phyloP scores from a whole-genome alignment of 1,284 basidiomycete genomes.

The Tilletia horrida region DNA sequence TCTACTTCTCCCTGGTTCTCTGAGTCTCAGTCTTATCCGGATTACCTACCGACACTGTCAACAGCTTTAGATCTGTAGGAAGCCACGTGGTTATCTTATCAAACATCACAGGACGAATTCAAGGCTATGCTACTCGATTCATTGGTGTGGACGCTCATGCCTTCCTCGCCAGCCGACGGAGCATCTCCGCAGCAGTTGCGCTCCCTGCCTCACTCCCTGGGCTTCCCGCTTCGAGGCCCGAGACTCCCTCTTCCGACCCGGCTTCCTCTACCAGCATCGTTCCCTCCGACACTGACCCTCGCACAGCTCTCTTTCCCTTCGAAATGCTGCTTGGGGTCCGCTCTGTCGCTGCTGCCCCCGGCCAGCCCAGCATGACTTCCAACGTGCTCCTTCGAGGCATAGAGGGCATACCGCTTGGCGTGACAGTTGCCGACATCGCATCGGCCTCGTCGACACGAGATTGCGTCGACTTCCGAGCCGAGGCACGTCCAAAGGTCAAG shows the following conservation, averaged over 20 bases:
- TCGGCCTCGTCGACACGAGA: slow-evolving; percentile 1
- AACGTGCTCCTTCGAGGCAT: slow-evolving; percentile 3
- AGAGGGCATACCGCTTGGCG: not conserved
- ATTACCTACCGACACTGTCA: too few species aligned
- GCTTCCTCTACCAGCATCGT: not conserved
- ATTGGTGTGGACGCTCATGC: not conserved
- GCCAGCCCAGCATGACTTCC: slow-evolving; percentile 11
- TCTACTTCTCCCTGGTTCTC: too few species aligned
- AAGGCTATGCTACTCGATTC: too few species aligned
- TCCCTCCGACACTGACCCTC: slow-evolving; percentile 11
- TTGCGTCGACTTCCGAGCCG: slow-evolving; percentile 7
- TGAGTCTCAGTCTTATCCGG: too few species aligned
- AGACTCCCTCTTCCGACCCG: not conserved
- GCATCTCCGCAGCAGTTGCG: slow-evolving; percentile 12
- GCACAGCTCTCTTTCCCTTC: slow-evolving; percentile 2
- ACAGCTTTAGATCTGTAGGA: too few species aligned
- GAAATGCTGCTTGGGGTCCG: not conserved
- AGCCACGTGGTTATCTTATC: too few species aligned
- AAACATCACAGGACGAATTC: too few species aligned
- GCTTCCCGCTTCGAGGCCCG: not conserved
- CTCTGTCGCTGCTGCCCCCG: not conserved
- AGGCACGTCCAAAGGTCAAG: slow-evolving; percentile 7
- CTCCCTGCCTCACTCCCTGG: slow-evolving; percentile 14
- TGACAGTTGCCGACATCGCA: not conserved
- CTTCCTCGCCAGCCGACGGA: slow-evolving; percentile 14